A percentile compares a stretch with the other conserved stretches of the same genome.
Conservation (phyloP, 225 moss, liverwort and hornwort genomes). For the Lunularia cruciata region DNA sequence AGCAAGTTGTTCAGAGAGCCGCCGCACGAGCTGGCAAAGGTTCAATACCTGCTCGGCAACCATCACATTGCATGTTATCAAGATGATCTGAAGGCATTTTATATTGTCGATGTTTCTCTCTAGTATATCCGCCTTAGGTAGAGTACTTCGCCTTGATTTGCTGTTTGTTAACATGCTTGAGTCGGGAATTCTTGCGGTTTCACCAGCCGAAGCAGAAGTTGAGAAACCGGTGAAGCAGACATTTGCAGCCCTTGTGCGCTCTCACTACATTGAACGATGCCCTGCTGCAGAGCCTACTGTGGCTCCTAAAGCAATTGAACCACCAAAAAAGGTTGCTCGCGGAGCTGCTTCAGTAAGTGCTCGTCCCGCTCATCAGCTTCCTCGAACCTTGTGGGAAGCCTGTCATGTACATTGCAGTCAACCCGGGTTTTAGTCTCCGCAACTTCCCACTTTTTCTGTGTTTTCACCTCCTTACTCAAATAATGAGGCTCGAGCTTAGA, state of each 20-base stretch:
- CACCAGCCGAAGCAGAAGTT: conserved; percentile 67
- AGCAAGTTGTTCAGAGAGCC: conserved; percentile 86
- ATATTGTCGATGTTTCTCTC: not conserved
- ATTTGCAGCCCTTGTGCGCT: conserved; percentile 68
- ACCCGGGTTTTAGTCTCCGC: no score
- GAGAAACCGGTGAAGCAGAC: conserved; percentile 64
- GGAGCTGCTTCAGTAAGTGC: conserved; percentile 51
- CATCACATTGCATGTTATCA: not conserved
- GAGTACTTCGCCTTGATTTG: no score
- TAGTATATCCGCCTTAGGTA: not conserved
- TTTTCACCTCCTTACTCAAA: no score
- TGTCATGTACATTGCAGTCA: no score
- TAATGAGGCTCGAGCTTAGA: no score
- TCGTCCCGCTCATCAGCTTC: not conserved
- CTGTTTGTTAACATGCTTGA: not conserved
- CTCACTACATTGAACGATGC: conserved; percentile 82
- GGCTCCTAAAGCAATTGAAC: conserved; percentile 56
- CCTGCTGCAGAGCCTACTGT: conserved; percentile 79
- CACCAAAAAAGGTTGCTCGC: conserved; percentile 71
- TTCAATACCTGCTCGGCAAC: conserved; percentile 5
- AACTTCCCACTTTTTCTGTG: no score
- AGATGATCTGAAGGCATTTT: no score
- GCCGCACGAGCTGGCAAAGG: conserved; percentile 81
- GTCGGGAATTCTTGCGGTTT: not conserved
- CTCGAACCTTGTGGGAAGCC: not conserved